These are phyloP conservation scores for Xylariaceae sp. DNA, from an alignment of 2,329 filamentous ascomycete species.

Conservation along the genomic window DNA sequence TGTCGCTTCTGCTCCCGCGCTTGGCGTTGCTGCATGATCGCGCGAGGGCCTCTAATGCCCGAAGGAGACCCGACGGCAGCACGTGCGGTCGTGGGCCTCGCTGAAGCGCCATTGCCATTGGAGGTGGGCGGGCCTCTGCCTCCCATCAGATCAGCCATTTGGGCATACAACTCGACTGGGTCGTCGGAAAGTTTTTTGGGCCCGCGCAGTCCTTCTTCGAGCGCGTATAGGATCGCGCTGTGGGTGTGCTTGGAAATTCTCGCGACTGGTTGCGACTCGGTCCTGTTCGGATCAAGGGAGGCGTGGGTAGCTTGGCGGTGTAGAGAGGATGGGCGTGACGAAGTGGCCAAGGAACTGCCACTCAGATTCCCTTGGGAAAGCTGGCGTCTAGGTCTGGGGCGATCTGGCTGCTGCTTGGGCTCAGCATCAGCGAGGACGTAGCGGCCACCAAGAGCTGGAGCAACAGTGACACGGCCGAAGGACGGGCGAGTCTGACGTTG, in stretches of 20 bases:
- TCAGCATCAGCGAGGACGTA: constrained; percentile 27
- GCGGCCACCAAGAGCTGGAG: constrained; percentile 36
- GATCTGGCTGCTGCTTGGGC: constrained; percentile 18
- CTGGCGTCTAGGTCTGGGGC: constrained; percentile 24
- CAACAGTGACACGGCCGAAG: constrained; percentile 34
- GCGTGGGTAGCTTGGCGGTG: constrained; percentile 18
- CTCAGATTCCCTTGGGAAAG: constrained; percentile 41
- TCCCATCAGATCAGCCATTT: constrained; percentile 74
- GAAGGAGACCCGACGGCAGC: constrained; percentile 48
- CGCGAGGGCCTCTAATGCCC: constrained; percentile 74
- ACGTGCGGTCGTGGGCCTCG: constrained; percentile 41
- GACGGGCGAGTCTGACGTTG: constrained; percentile 21
- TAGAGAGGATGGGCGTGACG: constrained; percentile 25
- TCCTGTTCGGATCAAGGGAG: constrained; percentile 25
- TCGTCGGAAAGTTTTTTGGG: constrained; percentile 80
- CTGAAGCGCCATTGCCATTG: constrained; percentile 45
- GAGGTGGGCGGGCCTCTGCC: constrained; percentile 48
- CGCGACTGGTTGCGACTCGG: constrained; percentile 38
- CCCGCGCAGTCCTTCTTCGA: constrained; percentile 82
- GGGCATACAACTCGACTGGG: constrained; percentile 77
- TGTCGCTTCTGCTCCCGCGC: constrained; percentile 66
- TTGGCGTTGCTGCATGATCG: constrained; percentile 83
- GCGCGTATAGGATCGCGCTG: constrained; percentile 82
- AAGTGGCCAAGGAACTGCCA: constrained; percentile 32
- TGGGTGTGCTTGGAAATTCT: constrained; percentile 78